phyloP scores from a whole-genome alignment of 2,329 filamentous ascomycete genomes.

The Calonectria pseudoreteaudii region DNA sequence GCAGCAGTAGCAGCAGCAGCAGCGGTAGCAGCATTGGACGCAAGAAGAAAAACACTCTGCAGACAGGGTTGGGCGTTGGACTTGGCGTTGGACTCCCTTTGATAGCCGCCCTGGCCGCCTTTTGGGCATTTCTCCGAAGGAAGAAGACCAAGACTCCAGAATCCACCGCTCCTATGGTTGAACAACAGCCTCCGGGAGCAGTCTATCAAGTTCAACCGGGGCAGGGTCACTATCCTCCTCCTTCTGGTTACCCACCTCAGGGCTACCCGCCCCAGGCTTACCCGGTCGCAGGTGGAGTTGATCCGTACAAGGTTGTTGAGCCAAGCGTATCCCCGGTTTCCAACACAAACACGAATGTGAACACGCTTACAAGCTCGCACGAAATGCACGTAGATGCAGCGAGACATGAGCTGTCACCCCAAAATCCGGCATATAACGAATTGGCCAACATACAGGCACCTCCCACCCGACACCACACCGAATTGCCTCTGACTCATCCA shows the following conservation, averaged over 20 bases:
- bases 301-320: background rate
- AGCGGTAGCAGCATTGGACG: background rate
- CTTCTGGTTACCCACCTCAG: background rate
- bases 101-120: background rate
- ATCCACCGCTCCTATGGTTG: background rate
- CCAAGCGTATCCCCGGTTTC: background rate
- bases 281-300: background rate
- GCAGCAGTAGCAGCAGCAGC: background rate
- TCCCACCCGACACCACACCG: background rate
- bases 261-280: background rate
- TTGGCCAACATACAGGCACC: background rate
- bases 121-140: background rate
- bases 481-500: background rate
- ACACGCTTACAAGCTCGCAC: background rate
- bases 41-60: background rate
- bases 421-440: background rate
- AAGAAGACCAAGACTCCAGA: background rate
- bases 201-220: background rate
- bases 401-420: background rate
- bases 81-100: background rate
- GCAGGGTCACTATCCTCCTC: background rate
- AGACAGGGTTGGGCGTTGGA: background rate
- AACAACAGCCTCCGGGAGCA: background rate
- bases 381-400: background rate
- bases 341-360: background rate